A percentile compares a stretch with the other conserved stretches of the same genome.
Conservation (phyloP, 176 grass and related monocot genomes). For the Triticum monococcum region DNA sequence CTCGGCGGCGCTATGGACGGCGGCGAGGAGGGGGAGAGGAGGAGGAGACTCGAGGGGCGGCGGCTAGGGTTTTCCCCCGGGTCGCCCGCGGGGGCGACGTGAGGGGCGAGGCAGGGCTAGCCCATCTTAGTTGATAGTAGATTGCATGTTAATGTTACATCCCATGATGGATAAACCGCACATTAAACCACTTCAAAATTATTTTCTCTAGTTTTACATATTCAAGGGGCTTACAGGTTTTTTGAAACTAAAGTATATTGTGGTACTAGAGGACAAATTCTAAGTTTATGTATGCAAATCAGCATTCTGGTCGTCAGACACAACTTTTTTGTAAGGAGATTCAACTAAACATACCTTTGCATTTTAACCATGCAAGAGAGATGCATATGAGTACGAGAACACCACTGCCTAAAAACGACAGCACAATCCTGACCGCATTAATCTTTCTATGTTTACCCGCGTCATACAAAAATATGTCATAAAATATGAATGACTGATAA, state of each 20-base stretch:
- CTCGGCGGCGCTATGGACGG: too few relatives aligned
- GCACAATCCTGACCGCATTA: background rate
- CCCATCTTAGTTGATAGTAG: too few relatives aligned
- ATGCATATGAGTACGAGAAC: background rate
- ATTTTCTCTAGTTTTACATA: background rate
- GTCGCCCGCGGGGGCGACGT: too few relatives aligned
- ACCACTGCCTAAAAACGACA: background rate
- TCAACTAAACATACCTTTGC: background rate
- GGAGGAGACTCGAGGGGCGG: too few relatives aligned
- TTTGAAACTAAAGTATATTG: background rate
- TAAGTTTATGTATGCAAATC: background rate
- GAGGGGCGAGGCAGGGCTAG: too few relatives aligned
- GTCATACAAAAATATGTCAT: background rate
- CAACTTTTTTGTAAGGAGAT: background rate
- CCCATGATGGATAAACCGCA: too few relatives aligned
- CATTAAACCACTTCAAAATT: background rate
- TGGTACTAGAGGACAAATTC: background rate
- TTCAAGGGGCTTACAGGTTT: background rate
- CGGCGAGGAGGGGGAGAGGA: too few relatives aligned
- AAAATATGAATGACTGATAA: background rate
- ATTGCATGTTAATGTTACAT: too few relatives aligned
- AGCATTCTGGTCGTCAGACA: background rate
- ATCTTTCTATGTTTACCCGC: background rate
- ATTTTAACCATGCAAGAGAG: background rate
- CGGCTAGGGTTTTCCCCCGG: too few relatives aligned